Evolutionary conservation across 108 stramenopile species (phyloP).

Genomic region (Poteriospumella lacustris): DNA sequence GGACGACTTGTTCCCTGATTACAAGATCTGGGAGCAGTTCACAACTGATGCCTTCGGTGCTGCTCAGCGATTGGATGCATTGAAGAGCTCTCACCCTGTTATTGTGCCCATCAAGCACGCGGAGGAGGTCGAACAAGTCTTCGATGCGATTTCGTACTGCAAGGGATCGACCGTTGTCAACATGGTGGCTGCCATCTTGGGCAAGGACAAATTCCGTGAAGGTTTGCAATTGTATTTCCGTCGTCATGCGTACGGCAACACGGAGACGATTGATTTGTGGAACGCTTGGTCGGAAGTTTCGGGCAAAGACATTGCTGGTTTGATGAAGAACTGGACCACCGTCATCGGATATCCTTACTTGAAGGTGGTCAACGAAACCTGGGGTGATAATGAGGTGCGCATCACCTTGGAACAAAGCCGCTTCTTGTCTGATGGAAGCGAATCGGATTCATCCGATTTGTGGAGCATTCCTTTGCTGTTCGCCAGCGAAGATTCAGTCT

Average conservation of each 20-base stretch:
- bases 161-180: slow-evolving; percentile 41
- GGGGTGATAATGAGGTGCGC: not conserved
- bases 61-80: slow-evolving; percentile 76
- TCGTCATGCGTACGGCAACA: slow-evolving; percentile 31
- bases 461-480: slow-evolving; percentile 90
- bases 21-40: slow-evolving; percentile 81
- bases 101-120: slow-evolving; percentile 74
- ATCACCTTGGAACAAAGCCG: slow-evolving; percentile 37
- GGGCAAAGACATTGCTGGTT: slow-evolving; percentile 71
- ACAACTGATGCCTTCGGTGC: slow-evolving; percentile 67
- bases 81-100: slow-evolving; percentile 79
- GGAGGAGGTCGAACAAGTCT: slow-evolving; percentile 92
- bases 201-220: slow-evolving; percentile 67
- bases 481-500: slow-evolving; percentile 34
- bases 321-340: slow-evolving; percentile 45
- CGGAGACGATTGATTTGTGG: slow-evolving; percentile 68
- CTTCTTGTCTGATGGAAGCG: slow-evolving; percentile 30
- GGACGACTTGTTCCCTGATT: slow-evolving; percentile 67
- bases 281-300: slow-evolving; percentile 79
- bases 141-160: slow-evolving; percentile 85
- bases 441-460: not conserved
- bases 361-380: slow-evolving; percentile 56
- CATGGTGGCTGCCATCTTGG: slow-evolving; percentile 73
- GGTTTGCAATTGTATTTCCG: slow-evolving; percentile 32
- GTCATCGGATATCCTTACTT: slow-evolving; percentile 81